These are phyloP conservation scores for Euphorbia tirucalli DNA, from an alignment of 345 rosid genomes.

Conservation along the genomic window DNA sequence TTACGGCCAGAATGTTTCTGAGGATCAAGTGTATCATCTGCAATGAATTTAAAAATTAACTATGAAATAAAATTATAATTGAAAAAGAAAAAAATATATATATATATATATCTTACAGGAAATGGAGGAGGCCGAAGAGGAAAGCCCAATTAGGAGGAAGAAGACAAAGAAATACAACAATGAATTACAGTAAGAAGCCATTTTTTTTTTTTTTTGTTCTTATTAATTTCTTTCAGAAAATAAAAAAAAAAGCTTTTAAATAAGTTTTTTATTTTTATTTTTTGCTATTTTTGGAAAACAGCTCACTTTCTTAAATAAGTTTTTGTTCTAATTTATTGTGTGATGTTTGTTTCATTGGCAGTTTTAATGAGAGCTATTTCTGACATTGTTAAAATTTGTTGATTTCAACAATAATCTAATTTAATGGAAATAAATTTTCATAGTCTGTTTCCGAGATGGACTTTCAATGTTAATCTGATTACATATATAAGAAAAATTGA, in stretches of 20 bases:
- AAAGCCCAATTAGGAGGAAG: conserved; percentile 29
- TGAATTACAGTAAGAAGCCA: conserved; percentile 10
- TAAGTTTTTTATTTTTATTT: background rate
- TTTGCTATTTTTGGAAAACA: background rate
- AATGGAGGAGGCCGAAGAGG: conserved; percentile 37
- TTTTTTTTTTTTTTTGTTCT: background rate
- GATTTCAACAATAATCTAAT: too few relatives aligned
- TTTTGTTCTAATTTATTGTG: background rate
- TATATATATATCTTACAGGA: conserved; percentile 30
- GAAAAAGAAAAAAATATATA: background rate
- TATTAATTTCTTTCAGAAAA: background rate
- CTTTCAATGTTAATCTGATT: too few relatives aligned
- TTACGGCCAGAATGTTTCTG: conserved; percentile 43
- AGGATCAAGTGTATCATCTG: conserved; percentile 48
- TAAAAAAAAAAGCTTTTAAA: too few relatives aligned
- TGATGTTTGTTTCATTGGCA: background rate
- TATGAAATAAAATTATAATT: background rate
- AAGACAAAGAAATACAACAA: conserved; percentile 28
- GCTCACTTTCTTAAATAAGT: background rate
- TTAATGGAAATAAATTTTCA: too few relatives aligned
- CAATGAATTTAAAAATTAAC: background rate
- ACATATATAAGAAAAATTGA: too few relatives aligned
- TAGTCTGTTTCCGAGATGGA: too few relatives aligned
- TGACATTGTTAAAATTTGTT: background rate
- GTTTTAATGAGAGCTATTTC: background rate